Base-by-base conservation (phyloP, 192 early-diverging fungal species). In the Entophlyctis helioformis region DNA sequence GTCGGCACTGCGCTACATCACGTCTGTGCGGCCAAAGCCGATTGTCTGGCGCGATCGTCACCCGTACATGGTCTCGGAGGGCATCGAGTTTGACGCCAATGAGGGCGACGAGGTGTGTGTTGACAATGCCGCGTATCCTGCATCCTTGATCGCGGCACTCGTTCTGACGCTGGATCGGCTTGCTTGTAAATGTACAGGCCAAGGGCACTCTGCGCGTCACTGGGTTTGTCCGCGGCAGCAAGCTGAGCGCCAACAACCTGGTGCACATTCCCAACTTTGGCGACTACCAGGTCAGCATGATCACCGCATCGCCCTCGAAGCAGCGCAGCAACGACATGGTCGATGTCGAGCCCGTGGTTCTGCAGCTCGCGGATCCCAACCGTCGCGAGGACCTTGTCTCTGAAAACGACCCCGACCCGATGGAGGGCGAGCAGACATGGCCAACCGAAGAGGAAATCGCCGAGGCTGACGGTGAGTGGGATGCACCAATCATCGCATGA, bases 351-450 rank as follows among this genome's bases (percentile, higher is more conserved):
- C 53, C 36, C 20, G 56, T 44, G 13, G 69, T 86, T 15, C 55
- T 92, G 40, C 81, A 91, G 51, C 46, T 60, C 36, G 82, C 91
- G 6, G 60, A 78, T 16, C 71, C 34, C 44, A 34, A 49, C 28
- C 7, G 22, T 25, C 80, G 85, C 64, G 91, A 96, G 54, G 73
- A 78, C 41, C 66, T 98, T 36, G 75, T 90, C 2, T 69, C 79
- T 8, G 84, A 90, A 45, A 94, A 95, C 48, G 83, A 84, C 49
- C 85, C 85, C 10, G 81, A 94, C 71, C 72, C 82, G 42, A 68
- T 95, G 67, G 78, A 77, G 25, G 90, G 84, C 44, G 95, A 98
- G 68, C 95, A 98, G 62, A 98, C 95, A 25, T 98, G 95, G 95
- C 95, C 95, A 8, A 94, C 90, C 12, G 89, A 93, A 49, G 86